Base-by-base conservation (phyloP, 2,329 filamentous ascomycete genomes). In the Pseudocercospora cruenta region DNA sequence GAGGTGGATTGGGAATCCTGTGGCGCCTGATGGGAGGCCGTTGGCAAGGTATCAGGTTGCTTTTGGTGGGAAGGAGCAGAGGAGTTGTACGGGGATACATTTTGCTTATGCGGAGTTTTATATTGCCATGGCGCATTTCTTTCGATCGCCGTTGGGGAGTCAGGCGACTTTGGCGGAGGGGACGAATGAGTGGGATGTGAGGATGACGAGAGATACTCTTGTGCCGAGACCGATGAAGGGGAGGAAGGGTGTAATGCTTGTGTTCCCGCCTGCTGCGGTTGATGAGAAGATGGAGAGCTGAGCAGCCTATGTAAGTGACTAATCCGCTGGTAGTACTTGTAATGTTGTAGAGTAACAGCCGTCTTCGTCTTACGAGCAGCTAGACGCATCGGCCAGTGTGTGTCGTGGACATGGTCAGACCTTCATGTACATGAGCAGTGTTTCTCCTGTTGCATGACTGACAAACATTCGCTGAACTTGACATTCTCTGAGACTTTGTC, bases 1-100 rank as follows among this genome's bases (percentile, higher is more conserved):
- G 36, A 64, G 69, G 10, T 70, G 68, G 66, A 58, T 69, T 8
- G 62, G 47, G 12, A 62, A 62, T 36, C 55, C 64, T 55, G 19
- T 45, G 3, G 63, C 66, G 16, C 60, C 66, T 6, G 58, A 67
- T 60, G 65, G 64, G 7, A 55, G 47, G 36, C 63, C 64, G 5
- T 21, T 68, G 58, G 60, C 61, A 33, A 45, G 58, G 24, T 68
- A 68, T 47, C 51, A 57, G 21, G 64, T 58, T 3, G 43, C 60
- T 5, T 68, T 68, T 19, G 63, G 63, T 14, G 39, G 51, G 5
- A 66, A 64, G 39, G 67, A 64, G n/a, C 57, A 51, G 26, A 57
- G 67, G 7, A 66, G 45, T 36, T 68, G 67, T 53, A 53, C 66
- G 22, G 67, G 67, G n/a, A 66, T 64, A 47, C 58, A 68, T 12